Evolutionary conservation across 768 basidiomycete species (phyloP), one percentile per base, ranked within the genome.

Genomic region (Rhodosporidiobolus sp.): DNA sequence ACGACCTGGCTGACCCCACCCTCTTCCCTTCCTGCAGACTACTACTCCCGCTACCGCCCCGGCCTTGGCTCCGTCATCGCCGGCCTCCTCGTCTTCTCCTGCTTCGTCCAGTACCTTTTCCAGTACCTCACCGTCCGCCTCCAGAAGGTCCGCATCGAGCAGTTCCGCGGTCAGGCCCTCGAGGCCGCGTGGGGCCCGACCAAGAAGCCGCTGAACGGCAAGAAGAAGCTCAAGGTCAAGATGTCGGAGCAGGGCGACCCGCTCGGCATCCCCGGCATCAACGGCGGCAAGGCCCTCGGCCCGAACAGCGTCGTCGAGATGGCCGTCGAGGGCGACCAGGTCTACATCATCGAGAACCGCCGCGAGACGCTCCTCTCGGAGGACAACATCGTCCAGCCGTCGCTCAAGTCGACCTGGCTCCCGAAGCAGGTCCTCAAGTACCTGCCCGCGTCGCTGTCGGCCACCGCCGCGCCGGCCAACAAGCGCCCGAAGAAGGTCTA

Each of bases 31-130:
- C 4, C 91, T 45, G 91, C 92, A 55, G 97, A 98, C 82, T 97
- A 97, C 81, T 99, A 98, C 81, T 87, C 91, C 43, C 88, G 96
- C 63, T 99, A 90, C 85, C 86, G 95, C 43, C 95, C 95, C n/a
- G 92, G 94, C 34, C 84, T 98, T 71, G 87, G 87, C 70, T 90
- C 86, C 45, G 94, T 95, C 43, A 75, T 90, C 63, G 78, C 85
- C 22, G 97, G 97, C 84, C 83, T 99, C 78, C 83, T 84, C 19
- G 70, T 90, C 55, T 81, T 96, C 50, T 89, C 93, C 0, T 89
- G 89, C n/a, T 85, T 83, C 7, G 80, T 96, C 78, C 95, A 99
- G 80, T 89, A 90, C 76, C 73, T 94, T 35, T 86, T 94, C 60
- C 90, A 92, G 74, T 83, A 82, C 65, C 82, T 95, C 73, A 94